Evolutionary conservation across 306 rosid genomes (phyloP).

Genomic region (Sesbania bispinosa): DNA sequence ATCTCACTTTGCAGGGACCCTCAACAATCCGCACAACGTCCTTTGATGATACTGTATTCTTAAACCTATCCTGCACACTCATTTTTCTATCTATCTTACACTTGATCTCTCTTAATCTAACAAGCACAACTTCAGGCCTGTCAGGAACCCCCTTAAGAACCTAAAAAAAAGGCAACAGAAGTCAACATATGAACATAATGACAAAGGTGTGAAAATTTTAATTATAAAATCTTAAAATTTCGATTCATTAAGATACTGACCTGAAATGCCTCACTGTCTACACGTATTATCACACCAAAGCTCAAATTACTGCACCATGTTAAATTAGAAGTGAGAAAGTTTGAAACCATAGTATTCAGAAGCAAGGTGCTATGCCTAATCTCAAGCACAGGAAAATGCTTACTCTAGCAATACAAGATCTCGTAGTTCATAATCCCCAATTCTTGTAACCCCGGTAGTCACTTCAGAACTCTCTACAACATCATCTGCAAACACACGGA

Average conservation of each 20-base stretch:
- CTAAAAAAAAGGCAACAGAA: constrained; percentile 37
- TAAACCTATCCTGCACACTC: constrained; percentile 72
- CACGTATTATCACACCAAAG: constrained; percentile 94
- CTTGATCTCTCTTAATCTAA: constrained; percentile 87
- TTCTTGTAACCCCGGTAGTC: constrained; percentile 83
- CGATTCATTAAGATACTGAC: constrained; percentile 32
- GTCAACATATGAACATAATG: constrained; percentile 3
- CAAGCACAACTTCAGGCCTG: constrained; percentile 79
- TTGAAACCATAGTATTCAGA: background rate
- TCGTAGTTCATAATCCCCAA: constrained; percentile 95
- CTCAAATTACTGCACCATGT: constrained; percentile 74
- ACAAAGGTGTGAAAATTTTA: background rate
- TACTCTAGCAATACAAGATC: constrained; percentile 97
- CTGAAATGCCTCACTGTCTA: constrained; percentile 98
- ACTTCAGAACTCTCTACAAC: constrained; percentile 99
- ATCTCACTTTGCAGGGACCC: constrained; percentile 85
- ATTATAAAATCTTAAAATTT: background rate
- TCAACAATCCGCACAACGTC: constrained; percentile 87
- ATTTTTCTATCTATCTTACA: constrained; percentile 84
- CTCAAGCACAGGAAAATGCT: constrained; percentile 25
- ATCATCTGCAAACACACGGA: constrained; percentile 98
- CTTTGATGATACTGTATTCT: constrained; percentile 71
- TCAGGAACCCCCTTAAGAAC: constrained; percentile 96
- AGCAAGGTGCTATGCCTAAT: background rate
- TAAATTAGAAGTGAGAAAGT: constrained; percentile 21